Percentiles rank a stretch among this genome's conserved stretches.
Conservation (phyloP, 1,284 basidiomycete genomes). For the Anthracocystis walkeri region DNA sequence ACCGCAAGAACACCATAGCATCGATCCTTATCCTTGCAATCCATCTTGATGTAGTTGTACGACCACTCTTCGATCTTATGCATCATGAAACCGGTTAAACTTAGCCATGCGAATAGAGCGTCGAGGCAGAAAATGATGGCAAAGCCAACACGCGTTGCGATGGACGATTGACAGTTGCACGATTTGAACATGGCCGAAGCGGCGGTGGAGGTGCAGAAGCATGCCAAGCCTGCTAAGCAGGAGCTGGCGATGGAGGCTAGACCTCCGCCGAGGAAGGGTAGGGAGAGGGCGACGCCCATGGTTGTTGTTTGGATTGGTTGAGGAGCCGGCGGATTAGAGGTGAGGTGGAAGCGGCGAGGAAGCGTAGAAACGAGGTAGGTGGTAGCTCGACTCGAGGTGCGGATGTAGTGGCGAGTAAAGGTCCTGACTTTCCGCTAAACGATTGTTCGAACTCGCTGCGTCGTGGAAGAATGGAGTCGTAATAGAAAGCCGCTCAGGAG, state of each 20-base stretch:
- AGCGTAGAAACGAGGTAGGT: neutral
- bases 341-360: neutral
- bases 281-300: constrained; percentile 85
- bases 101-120: constrained; percentile 95
- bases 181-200: constrained; percentile 98
- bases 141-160: constrained; percentile 96
- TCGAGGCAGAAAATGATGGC: constrained; percentile 95
- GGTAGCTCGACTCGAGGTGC: no score
- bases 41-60: constrained; percentile 98
- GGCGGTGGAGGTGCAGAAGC: constrained; percentile 79
- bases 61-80: constrained; percentile 90
- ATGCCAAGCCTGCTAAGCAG: constrained; percentile 69
- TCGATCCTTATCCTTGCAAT: constrained; percentile 84
- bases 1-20: constrained; percentile 98
- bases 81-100: constrained; percentile 89
- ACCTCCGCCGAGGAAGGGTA: constrained; percentile 84
- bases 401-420: neutral
- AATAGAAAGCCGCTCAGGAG: constrained; percentile 2
- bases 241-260: constrained; percentile 75
- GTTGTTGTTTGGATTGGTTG: constrained; percentile 49
- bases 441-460: neutral
- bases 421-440: neutral
- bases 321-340: neutral
- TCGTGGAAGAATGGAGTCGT: neutral
- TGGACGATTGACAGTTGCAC: constrained; percentile 98